Evolutionary conservation across 345 rosid species (phyloP).

Genomic region (Rhodomyrtus tomentosa): DNA sequence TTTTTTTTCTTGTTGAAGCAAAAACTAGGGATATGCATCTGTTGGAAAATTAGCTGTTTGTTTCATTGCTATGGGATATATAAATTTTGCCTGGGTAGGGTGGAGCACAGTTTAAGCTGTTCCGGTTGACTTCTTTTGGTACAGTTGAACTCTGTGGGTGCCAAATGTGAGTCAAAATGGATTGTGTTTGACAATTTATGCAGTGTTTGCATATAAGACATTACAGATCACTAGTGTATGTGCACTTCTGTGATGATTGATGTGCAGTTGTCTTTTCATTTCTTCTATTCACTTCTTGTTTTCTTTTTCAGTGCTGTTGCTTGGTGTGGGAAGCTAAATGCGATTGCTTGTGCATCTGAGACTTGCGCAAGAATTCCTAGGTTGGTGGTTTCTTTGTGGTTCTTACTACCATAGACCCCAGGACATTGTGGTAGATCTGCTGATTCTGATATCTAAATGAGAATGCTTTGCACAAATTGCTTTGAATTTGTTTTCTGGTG

Average conservation of each 20-base stretch:
- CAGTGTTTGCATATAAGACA: background rate
- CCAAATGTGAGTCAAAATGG: background rate
- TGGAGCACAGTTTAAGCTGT: background rate
- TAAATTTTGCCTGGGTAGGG: background rate
- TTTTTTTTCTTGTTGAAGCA: background rate
- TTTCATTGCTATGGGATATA: background rate
- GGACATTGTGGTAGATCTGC: background rate
- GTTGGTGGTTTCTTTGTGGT: slow-evolving; percentile 14
- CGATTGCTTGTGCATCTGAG: slow-evolving; percentile 98
- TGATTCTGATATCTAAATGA: background rate
- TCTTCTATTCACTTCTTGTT: background rate
- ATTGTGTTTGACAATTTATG: background rate
- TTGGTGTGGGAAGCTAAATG: slow-evolving; percentile 98
- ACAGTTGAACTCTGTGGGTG: background rate
- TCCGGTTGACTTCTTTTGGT: background rate
- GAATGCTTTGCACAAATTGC: background rate
- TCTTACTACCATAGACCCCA: background rate
- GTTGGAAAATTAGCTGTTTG: background rate
- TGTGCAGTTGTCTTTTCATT: background rate
- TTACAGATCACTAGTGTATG: background rate
- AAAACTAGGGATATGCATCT: background rate
- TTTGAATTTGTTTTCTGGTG: background rate
- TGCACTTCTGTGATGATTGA: background rate
- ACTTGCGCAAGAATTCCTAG: slow-evolving; percentile 98
- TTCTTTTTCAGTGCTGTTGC: slow-evolving; percentile 69